Conservation (phyloP, 768 basidiomycete species). For the Saitozyma sp. region DNA sequence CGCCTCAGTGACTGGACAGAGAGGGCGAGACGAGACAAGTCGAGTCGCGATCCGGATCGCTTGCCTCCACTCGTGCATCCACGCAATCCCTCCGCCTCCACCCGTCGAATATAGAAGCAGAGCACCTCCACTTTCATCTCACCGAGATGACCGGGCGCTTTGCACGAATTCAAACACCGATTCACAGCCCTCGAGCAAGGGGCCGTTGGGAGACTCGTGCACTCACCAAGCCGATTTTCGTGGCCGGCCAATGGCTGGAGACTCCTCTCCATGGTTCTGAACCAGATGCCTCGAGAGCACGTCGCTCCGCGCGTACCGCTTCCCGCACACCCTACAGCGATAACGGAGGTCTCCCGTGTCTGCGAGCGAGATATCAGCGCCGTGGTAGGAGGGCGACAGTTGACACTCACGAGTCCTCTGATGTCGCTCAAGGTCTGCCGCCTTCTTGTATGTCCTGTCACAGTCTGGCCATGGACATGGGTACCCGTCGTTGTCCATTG, state of each 20-base stretch:
- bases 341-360: background rate
- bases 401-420: constrained; percentile 1
- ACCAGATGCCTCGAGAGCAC: constrained; percentile 15
- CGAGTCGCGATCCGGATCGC: background rate
- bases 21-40: too few species aligned
- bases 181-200: background rate
- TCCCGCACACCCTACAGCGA: constrained; percentile 9
- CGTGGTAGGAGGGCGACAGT: background rate
- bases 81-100: constrained; percentile 1
- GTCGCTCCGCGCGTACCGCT: constrained; percentile 11
- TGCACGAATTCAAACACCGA: too few species aligned
- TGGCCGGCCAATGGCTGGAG: constrained; percentile 9
- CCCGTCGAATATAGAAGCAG: constrained; percentile 2
- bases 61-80: background rate
- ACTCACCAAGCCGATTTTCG: constrained; percentile 12
- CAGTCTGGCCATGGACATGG: constrained; percentile 7
- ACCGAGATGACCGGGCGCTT: too few species aligned
- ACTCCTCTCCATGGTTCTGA: constrained; percentile 1
- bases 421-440: constrained; percentile 5
- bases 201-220: background rate
- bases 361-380: background rate
- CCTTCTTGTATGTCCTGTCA: background rate
- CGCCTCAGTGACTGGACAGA: too few species aligned
- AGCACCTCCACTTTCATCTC: too few species aligned
- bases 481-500: background rate